Evolutionary conservation across 2,329 filamentous ascomycete genomes (phyloP), one percentile per base, ranked within the genome.

Genomic region (Xylaria sp.): DNA sequence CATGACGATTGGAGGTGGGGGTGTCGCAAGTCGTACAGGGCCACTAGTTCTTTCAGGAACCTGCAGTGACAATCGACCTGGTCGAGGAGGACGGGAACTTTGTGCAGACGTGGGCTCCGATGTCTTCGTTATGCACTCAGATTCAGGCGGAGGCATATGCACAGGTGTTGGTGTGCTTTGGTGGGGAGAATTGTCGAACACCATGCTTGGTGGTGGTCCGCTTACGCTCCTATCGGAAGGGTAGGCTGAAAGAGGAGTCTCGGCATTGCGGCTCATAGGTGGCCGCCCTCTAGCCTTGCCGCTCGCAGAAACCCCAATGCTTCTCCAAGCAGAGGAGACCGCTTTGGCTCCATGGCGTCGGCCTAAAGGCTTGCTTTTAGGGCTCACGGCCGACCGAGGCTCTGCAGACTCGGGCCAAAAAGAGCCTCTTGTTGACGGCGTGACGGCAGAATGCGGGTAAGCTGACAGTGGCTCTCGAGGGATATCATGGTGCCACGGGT

Each of bases 271-370:
- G 72, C 90, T 92, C 63, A 89, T 91, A 0, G 93, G 92, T 47
- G 94, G 94, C 66, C 94, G 85, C 6, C 94, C 94, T 70, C 94
- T 85, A 15, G 91, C 84, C 77, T 94, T 96, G 1, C 90, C 90
- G 4, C 85, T 87, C 1, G 87, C 81, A 13, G 88, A 83, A 44
- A 85, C 83, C 17, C 87, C 87, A 65, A 86, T 87, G 69, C 88
- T 88, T 62, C 91, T 89, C 94, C 94, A 97, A 0, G 94, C 94
- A 10, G 94, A 97, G 0, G 94, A 97, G 0, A 97, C 93, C 6
- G 92, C 93, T 74, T 88, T 88, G 0, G 93, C 92, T 0, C 94
- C 94, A 76, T 96, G 92, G 3, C 92, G 87, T 62, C 90, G 84
- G 61, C 86, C 77, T 0, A 77, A 79, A 5, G 83, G 78, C 65